These are phyloP conservation scores for Penicillium sp. DNA, from an alignment of 2,329 filamentous ascomycete genomes.

Conservation along the genomic window DNA sequence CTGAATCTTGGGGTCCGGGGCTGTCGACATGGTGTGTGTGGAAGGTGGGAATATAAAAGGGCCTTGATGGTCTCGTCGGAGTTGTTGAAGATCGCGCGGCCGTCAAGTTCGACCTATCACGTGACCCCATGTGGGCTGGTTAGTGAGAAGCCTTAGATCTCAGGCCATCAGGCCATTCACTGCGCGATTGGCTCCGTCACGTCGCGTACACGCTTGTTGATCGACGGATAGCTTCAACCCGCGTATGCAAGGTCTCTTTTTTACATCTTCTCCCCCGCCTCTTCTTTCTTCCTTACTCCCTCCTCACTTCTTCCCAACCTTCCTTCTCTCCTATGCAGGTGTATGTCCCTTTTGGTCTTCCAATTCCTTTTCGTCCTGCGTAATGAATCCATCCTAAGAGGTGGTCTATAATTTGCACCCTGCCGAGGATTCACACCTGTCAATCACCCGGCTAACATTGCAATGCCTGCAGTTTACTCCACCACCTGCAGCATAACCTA, in stretches of 20 bases:
- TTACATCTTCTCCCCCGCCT: conserved; percentile 29
- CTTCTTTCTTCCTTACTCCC: conserved; percentile 12
- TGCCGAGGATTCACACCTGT: conserved; percentile 16
- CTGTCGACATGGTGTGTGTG: conserved; percentile 59
- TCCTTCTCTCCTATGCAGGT: conserved; percentile 26
- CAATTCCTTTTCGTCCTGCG: conserved; percentile 20
- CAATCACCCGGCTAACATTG: conserved; percentile 36
- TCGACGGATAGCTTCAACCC: conserved; percentile 41
- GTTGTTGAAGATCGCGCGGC: conserved; percentile 20
- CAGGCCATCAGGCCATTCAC: conserved; percentile 26
- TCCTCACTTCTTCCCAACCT: conserved; percentile 27
- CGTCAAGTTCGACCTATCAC: conserved; percentile 26
- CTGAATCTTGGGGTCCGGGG: conserved; percentile 71
- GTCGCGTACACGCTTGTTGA: conserved; percentile 49
- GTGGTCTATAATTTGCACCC: conserved; percentile 19
- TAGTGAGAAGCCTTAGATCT: conserved; percentile 7
- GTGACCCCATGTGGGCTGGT: conserved; percentile 14
- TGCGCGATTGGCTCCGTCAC: conserved; percentile 48
- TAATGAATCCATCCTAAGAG: conserved; percentile 22
- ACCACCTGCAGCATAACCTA: conserved; percentile 38
- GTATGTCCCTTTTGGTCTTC: conserved; percentile 20
- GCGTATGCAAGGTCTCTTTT: conserved; percentile 42
- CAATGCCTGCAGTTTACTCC: conserved; percentile 33
- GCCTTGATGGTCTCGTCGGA: conserved; percentile 21
- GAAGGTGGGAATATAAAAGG: conserved; percentile 36